Base-by-base conservation (phyloP, 495 filamentous ascomycete genomes). In the Bryoglossum gracile region DNA sequence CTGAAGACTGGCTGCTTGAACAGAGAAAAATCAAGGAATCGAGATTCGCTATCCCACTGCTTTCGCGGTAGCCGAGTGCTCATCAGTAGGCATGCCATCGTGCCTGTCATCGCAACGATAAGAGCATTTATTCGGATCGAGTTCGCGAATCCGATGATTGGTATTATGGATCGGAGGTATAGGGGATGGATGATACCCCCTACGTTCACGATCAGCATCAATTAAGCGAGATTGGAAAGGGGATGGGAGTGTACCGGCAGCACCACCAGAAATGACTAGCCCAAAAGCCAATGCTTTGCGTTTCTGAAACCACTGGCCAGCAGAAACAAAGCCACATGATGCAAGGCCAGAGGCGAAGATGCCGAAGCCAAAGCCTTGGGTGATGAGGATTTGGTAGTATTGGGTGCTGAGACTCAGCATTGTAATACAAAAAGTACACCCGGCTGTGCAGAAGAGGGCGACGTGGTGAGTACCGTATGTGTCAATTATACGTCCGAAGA, bases 301-400 rank as follows among this genome's bases (percentile, higher is more conserved):
- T 56, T 68, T 76, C 18, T 65, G 68, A 56, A 90, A 90, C 55
- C 86, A 88, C 72, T 17, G 82, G 1, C 82, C 73, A 18, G 84
- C 67, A 3, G 90, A 57, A 8, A 38, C 35, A 8, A 38, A 18
- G 11, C 35, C 44, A 17, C 44, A 47, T n/a, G 25, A 47, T n/a
- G 41, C 40, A 11, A 49, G 14, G 3, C 46, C 46, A 32, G 13
- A 14, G 2, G 46, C 35, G 16, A 19, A 13, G 3, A 40, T n/a
- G 11, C 46, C 46, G 34, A 49, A 78, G 79, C 0, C 83, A 16
- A 92, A 44, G 2, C 84, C 86, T 55, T 91, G 86, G 0, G 84
- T 71, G 3, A 91, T 72, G 55, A 91, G 78, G 0, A 91, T 60
- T 46, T 89, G 86, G 75, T 78, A 89, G 61, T 80, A 82, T 42